A percentile compares a stretch with the other conserved stretches of the same genome.
Conservation (phyloP, 2,329 filamentous ascomycete species). For the Cordyceps cicadae region DNA sequence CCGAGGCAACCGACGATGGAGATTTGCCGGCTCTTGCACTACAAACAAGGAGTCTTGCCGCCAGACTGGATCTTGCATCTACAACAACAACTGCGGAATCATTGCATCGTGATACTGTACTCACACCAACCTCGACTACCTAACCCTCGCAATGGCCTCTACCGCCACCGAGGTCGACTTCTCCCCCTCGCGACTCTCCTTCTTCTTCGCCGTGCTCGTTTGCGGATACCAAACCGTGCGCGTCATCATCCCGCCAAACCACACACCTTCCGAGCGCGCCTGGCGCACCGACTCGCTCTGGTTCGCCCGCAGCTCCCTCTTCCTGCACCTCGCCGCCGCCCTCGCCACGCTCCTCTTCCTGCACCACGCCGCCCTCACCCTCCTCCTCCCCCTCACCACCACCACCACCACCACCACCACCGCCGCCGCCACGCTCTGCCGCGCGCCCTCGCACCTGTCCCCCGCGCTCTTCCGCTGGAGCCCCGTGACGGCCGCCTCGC, state of each 20-base stretch:
- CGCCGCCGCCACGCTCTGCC: not conserved
- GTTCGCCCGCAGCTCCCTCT: not conserved
- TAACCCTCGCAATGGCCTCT: not conserved
- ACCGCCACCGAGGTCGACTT: not conserved
- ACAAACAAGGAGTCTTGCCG: not conserved
- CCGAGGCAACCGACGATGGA: not conserved
- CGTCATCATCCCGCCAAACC: constrained; percentile 5
- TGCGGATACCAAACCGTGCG: not conserved
- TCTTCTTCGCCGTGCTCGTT: not conserved
- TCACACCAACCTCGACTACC: not conserved
- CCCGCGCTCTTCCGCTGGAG: not conserved
- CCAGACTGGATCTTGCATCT: not conserved
- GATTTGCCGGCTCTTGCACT: not conserved
- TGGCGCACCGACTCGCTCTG: constrained; percentile 3
- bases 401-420: too few relatives aligned
- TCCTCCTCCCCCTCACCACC: not conserved
- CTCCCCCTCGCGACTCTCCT: not conserved
- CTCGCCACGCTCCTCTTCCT: not conserved
- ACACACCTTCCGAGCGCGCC: not conserved
- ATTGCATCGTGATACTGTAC: not conserved
- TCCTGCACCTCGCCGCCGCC: not conserved
- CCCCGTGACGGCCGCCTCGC: not conserved
- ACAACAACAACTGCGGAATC: not conserved
- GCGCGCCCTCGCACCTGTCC: not conserved
- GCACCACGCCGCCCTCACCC: not conserved